These are phyloP conservation scores for Saturnispora halmiae DNA, from an alignment of 805 yeast genomes.

Conservation along the genomic window DNA sequence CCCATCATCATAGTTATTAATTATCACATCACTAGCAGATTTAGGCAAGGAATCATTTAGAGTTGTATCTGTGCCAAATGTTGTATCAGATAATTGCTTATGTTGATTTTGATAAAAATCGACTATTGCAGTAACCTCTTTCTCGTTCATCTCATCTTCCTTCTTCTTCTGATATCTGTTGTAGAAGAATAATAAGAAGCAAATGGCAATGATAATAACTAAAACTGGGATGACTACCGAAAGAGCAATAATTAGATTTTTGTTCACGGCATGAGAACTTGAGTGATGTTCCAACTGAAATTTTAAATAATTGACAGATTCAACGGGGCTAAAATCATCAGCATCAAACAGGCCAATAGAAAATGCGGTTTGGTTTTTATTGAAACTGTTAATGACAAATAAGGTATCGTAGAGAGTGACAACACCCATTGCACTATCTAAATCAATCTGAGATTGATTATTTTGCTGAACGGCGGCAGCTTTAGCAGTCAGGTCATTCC, in stretches of 20 bases:
- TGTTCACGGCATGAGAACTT: conserved; percentile 15
- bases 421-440: conserved; percentile 35
- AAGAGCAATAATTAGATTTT: conserved; percentile 35
- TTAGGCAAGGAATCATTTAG: conserved; percentile 7
- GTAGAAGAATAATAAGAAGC: conserved; percentile 24
- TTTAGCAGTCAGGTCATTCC: conserved; percentile 28
- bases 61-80: conserved; percentile 16
- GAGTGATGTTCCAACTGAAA: conserved; percentile 9
- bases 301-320: conserved; percentile 26
- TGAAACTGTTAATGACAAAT: conserved; percentile 30
- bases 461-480: conserved; percentile 20
- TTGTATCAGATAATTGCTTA: conserved; percentile 18
- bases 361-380: conserved; percentile 20
- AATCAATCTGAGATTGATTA: conserved; percentile 20
- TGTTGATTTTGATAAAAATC: conserved; percentile 25
- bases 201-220: conserved; percentile 28
- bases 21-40: conserved; percentile 17
- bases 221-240: conserved; percentile 38
- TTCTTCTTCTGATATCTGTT: conserved; percentile 22
- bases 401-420: conserved; percentile 44
- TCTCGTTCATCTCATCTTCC: conserved; percentile 24
- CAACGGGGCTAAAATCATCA: conserved; percentile 28
- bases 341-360: conserved; percentile 35
- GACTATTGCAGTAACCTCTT: conserved; percentile 25
- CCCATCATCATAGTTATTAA: conserved; percentile 28